Evolutionary conservation across 1,284 basidiomycete genomes (phyloP).

Genomic region (Marasmius fiardii): DNA sequence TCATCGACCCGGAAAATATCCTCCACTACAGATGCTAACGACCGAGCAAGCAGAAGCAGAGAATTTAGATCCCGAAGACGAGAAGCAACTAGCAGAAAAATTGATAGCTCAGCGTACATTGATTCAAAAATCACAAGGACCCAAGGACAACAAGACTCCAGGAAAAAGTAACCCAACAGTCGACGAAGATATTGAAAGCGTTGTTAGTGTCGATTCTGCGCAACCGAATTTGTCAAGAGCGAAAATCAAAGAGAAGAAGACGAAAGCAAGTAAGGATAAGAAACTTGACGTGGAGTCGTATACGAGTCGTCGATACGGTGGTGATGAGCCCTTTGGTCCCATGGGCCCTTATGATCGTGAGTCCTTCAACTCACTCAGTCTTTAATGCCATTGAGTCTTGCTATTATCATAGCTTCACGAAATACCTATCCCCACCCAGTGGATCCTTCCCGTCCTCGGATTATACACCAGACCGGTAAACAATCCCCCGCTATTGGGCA

Average conservation of each 20-base stretch:
- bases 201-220: constrained; percentile 12
- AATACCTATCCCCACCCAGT: neutral
- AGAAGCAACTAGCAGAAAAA: constrained; percentile 31
- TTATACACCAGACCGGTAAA: neutral
- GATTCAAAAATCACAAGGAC: constrained; percentile 34
- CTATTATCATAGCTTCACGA: neutral
- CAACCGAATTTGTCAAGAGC: neutral
- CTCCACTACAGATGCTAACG: constrained; percentile 37
- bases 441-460: neutral
- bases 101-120: constrained; percentile 35
- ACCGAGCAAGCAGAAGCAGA: constrained; percentile 45
- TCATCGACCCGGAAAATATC: constrained; percentile 37
- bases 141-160: constrained; percentile 30
- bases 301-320: neutral
- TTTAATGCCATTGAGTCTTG: neutral
- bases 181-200: constrained; percentile 11
- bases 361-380: neutral
- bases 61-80: constrained; percentile 45
- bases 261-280: constrained; percentile 5
- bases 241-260: neutral
- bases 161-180: constrained; percentile 21
- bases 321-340: neutral
- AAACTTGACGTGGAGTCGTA: neutral
- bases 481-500: neutral
- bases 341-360: neutral